These are phyloP conservation scores for Pleomassaria siparia DNA, from an alignment of 2,329 filamentous ascomycete species.

Conservation along the genomic window DNA sequence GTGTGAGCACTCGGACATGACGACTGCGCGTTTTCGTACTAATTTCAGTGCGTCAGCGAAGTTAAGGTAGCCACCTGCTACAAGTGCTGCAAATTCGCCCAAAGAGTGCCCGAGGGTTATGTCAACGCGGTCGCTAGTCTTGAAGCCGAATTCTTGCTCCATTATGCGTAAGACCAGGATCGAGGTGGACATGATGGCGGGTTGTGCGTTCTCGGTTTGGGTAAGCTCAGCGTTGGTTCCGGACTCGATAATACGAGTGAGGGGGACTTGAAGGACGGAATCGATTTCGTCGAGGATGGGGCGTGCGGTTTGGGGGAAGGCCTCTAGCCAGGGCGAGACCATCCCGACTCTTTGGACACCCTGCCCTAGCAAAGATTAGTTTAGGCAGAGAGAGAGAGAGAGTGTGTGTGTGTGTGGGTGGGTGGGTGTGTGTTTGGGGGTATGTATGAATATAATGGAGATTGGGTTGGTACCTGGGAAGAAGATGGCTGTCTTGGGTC, in stretches of 20 bases:
- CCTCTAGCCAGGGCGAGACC: slow-evolving; percentile 80
- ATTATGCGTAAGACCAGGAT: slow-evolving; percentile 86
- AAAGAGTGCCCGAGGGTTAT: slow-evolving; percentile 87
- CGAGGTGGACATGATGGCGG: slow-evolving; percentile 93
- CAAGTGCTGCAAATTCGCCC: slow-evolving; percentile 89
- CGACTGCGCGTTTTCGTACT: slow-evolving; percentile 75
- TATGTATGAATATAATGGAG: background rate
- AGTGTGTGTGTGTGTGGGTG: background rate
- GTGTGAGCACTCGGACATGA: slow-evolving; percentile 77
- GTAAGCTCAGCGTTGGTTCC: slow-evolving; percentile 79
- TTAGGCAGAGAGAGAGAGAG: background rate
- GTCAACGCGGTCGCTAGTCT: slow-evolving; percentile 69
- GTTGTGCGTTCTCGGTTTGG: slow-evolving; percentile 84
- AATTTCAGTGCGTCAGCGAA: slow-evolving; percentile 78
- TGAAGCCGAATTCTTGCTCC: slow-evolving; percentile 81
- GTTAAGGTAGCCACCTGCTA: slow-evolving; percentile 76
- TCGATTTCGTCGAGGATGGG: slow-evolving; percentile 87
- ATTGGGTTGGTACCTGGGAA: slow-evolving; percentile 37
- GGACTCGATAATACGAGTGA: slow-evolving; percentile 76
- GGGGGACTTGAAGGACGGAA: slow-evolving; percentile 68
- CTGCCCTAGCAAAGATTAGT: slow-evolving; percentile 62
- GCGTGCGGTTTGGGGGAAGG: slow-evolving; percentile 76
- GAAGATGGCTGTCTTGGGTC: slow-evolving; percentile 43
- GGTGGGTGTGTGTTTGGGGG: slow-evolving; percentile 33
- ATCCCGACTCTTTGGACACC: slow-evolving; percentile 89